A percentile compares a stretch with the other conserved stretches of the same genome.
Conservation (phyloP, 352 stramenopile species). For the Globisporangium cederbergense region DNA sequence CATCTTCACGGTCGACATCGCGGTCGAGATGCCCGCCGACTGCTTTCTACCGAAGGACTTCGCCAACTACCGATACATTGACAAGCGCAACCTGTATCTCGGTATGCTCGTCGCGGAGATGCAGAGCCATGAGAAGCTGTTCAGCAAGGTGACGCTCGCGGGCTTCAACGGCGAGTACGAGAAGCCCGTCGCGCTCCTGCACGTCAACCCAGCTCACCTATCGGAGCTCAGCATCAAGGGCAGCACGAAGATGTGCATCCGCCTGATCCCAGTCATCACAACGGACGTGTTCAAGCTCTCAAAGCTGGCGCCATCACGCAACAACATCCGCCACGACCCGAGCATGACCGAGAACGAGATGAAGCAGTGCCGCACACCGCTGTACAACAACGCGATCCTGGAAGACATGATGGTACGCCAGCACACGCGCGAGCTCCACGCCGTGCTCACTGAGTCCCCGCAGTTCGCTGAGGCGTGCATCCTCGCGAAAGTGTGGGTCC, state of each 20-base stretch:
- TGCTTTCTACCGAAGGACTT: constrained; percentile 90
- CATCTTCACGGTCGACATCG: constrained; percentile 69
- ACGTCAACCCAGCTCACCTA: constrained; percentile 38
- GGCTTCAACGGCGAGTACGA: constrained; percentile 75
- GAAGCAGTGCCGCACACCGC: constrained; percentile 65
- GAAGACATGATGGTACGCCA: constrained; percentile 86
- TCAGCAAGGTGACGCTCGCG: constrained; percentile 54
- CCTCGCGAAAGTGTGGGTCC: constrained; percentile 86
- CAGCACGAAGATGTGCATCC: constrained; percentile 45
- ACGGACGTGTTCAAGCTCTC: constrained; percentile 73
- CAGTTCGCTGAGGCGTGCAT: constrained; percentile 79
- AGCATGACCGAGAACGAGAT: constrained; percentile 73
- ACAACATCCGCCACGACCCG: constrained; percentile 83
- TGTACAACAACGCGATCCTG: constrained; percentile 91
- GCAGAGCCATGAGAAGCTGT: constrained; percentile 35
- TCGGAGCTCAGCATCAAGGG: constrained; percentile 47
- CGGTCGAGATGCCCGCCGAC: constrained; percentile 71
- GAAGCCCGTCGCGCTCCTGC: constrained; percentile 71
- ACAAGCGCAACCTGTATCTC: constrained; percentile 88
- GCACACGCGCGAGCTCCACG: constrained; percentile 82
- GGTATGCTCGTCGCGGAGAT: constrained; percentile 66
- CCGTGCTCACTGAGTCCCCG: constrained; percentile 50
- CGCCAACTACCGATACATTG: constrained; percentile 86
- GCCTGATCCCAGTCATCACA: constrained; percentile 69
- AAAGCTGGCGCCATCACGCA: constrained; percentile 74